Evolutionary conservation across 352 stramenopile genomes (phyloP).

Genomic region (Pythium periplocum): DNA sequence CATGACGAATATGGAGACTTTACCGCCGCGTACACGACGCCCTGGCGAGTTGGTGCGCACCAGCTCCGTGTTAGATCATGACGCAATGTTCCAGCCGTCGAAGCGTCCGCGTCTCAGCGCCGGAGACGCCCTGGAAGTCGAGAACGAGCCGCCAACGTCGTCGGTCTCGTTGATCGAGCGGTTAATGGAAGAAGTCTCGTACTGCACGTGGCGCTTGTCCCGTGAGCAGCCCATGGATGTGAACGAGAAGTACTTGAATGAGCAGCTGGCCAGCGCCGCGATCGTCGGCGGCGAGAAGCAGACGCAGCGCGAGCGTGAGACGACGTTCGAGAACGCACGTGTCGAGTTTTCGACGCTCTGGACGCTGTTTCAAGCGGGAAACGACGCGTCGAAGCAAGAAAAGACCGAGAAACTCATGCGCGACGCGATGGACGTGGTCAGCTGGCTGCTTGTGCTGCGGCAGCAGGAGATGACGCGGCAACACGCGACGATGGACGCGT

Average conservation of each 20-base stretch:
- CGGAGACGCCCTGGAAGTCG: conserved; percentile 4
- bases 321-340: conserved; percentile 3
- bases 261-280: conserved; percentile 50
- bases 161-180: conserved; percentile 6
- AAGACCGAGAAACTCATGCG: conserved; percentile 37
- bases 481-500: conserved; percentile 39
- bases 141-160: not conserved
- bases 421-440: conserved; percentile 65
- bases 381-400: conserved; percentile 9
- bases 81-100: conserved; percentile 11
- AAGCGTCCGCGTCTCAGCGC: conserved; percentile 11
- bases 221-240: conserved; percentile 28
- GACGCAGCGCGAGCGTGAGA: conserved; percentile 12
- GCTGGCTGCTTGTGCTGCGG: conserved; percentile 50
- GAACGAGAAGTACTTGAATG: conserved; percentile 56
- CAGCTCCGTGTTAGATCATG: conserved; percentile 1
- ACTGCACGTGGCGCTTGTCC: conserved; percentile 40
- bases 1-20: too few relatives aligned
- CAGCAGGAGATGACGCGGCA: conserved; percentile 49
- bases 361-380: not conserved
- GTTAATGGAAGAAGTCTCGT: conserved; percentile 10
- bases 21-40: too few relatives aligned
- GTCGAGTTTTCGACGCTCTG: conserved; percentile 17
- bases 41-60: not conserved
- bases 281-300: conserved; percentile 10